These are phyloP conservation scores for Phialophora macrospora DNA, from an alignment of 2,329 filamentous ascomycete species.

Conservation along the genomic window DNA sequence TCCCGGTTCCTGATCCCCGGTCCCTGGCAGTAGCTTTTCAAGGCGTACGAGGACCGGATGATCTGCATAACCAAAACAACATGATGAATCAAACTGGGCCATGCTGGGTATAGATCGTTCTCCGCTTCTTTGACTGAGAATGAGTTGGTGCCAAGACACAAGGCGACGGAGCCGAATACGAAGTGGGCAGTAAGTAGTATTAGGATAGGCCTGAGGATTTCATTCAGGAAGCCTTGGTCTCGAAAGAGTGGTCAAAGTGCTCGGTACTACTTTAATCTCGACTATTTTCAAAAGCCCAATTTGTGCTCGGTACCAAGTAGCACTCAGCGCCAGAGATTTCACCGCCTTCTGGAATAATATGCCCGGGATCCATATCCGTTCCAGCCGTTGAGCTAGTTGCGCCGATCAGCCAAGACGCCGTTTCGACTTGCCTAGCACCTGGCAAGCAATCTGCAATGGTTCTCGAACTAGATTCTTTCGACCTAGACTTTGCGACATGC, in stretches of 20 bases:
- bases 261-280: constrained; percentile 17
- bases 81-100: constrained; percentile 17
- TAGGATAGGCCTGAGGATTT: constrained; percentile 4
- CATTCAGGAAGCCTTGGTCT: constrained; percentile 11
- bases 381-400: constrained; percentile 19
- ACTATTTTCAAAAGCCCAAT: background rate
- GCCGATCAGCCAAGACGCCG: constrained; percentile 14
- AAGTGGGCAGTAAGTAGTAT: constrained; percentile 16
- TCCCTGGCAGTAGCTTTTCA: constrained; percentile 13
- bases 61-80: constrained; percentile 19
- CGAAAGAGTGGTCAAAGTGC: constrained; percentile 18
- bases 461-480: constrained; percentile 16
- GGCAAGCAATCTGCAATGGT: constrained; percentile 13
- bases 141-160: constrained; percentile 16
- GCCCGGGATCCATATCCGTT: constrained; percentile 17
- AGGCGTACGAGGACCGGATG: constrained; percentile 11
- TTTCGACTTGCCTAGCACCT: constrained; percentile 15
- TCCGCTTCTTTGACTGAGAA: constrained; percentile 17
- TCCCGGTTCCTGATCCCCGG: constrained; percentile 17
- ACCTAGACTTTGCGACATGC: constrained; percentile 7
- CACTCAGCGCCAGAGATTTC: constrained; percentile 15
- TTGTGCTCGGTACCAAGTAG: constrained; percentile 6
- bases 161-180: constrained; percentile 17
- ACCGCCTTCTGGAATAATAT: constrained; percentile 15
- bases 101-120: constrained; percentile 16